Base-by-base conservation (phyloP, 495 filamentous ascomycete species). In the Xylaria cubensis region DNA sequence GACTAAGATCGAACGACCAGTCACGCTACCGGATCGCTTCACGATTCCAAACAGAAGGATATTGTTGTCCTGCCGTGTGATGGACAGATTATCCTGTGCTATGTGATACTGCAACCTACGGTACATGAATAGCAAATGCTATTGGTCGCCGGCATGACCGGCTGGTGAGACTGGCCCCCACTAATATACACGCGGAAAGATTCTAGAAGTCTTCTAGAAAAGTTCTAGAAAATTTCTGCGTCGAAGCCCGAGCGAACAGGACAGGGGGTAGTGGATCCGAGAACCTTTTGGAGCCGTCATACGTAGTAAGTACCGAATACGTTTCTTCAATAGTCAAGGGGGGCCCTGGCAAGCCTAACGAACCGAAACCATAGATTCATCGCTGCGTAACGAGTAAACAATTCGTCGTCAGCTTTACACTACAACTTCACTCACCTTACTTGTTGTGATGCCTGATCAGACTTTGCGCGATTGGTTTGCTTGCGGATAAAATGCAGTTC, bases 171-270 rank as follows among this genome's bases (percentile, higher is more conserved):
- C 42, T 24, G 24, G 48, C 29, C 26, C 10, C 55, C 48, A 70
- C 74, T 69, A 62, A 56, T 51, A 66, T 56, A 48, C 29, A 71
- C 39, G 34, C 1, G 64, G 75, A 76, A 79, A 74, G 55, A 46
- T 75, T 79, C 77, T 67, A 73, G 77, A 79, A 78, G 67, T 4
- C 64, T 75, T 74, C 68, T 41, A 64, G 70, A 72, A 72, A 67
- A 36, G 4, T 66, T 72, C 70, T 66, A 59, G 69, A 71, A 71
- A 58, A 24, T 19, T 71, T 71, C 50, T 50, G 50, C 32, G 46
- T 6, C 32, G 1, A 34, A 39, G 36, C 50, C 50, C 36, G 66
- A 41, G 51, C 66, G 15, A 34, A 32, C 19, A 12, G 34, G 19
- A 69, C 55, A 59, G n/a, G 67, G 67, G 55, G 26, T 42, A 39